These are phyloP conservation scores for Saccharomycopsis sp. DNA, from an alignment of 805 yeast genomes.

Conservation along the genomic window DNA sequence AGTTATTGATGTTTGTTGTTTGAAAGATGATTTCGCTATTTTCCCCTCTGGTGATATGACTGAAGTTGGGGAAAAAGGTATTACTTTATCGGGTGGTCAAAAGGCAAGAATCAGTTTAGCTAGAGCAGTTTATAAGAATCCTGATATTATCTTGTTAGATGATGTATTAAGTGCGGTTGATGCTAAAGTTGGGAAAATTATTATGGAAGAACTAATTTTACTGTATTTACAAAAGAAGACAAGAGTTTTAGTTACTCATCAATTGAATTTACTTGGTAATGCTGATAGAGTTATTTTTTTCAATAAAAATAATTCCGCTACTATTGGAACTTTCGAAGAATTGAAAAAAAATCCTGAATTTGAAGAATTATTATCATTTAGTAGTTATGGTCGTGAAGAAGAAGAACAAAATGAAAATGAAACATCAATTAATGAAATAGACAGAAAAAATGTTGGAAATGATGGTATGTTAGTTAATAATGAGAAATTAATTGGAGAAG, in stretches of 20 bases:
- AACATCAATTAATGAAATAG: conserved; percentile 19
- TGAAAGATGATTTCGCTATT: conserved; percentile 44
- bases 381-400: conserved; percentile 20
- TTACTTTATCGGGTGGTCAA: conserved; percentile 69
- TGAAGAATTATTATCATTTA: conserved; percentile 33
- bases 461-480: conserved; percentile 3
- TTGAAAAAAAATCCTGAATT: conserved; percentile 34
- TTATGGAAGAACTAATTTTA: conserved; percentile 46
- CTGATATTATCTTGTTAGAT: conserved; percentile 51
- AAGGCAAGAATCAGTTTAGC: conserved; percentile 63
- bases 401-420: conserved; percentile 3
- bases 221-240: conserved; percentile 44
- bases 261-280: conserved; percentile 46
- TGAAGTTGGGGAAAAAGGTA: conserved; percentile 67
- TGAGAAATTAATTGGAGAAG: conserved; percentile 31
- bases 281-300: conserved; percentile 57
- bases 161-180: conserved; percentile 71
- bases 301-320: conserved; percentile 37
- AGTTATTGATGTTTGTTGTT: conserved; percentile 48
- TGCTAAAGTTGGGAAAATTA: conserved; percentile 63
- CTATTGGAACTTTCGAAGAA: conserved; percentile 41
- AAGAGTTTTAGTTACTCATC: conserved; percentile 66
- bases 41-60: conserved; percentile 60
- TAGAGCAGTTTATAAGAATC: conserved; percentile 53
- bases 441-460: conserved; percentile 19